Conservation (phyloP, 306 rosid genomes). For the Vigna unguiculata region DNA sequence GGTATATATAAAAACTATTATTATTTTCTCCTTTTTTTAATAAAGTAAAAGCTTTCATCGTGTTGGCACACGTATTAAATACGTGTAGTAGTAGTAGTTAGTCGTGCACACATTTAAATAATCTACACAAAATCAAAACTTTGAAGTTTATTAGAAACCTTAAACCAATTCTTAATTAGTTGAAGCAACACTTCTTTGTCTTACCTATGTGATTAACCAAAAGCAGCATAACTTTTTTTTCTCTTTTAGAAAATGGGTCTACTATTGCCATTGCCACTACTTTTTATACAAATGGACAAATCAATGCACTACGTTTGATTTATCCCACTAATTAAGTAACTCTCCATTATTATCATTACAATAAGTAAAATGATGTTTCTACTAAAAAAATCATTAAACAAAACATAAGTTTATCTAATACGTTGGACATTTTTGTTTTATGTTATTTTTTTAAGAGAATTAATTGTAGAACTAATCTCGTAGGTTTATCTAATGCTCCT, state of each 20-base stretch:
- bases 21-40: background rate
- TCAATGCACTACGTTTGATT: slow-evolving; percentile 16
- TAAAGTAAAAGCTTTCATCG: slow-evolving; percentile 3
- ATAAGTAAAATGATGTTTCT: no score
- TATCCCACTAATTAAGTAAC: background rate
- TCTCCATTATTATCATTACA: background rate
- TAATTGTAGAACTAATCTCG: no score
- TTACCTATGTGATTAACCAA: slow-evolving; percentile 23
- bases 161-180: slow-evolving; percentile 28
- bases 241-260: slow-evolving; percentile 39
- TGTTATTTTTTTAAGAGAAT: no score
- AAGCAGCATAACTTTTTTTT: slow-evolving; percentile 40
- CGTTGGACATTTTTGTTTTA: background rate
- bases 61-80: background rate
- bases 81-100: slow-evolving; percentile 12
- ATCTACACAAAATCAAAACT: slow-evolving; percentile 3
- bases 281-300: slow-evolving; percentile 39
- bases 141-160: background rate
- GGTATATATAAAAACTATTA: background rate
- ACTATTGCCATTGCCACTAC: slow-evolving; percentile 18
- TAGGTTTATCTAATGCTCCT: no score
- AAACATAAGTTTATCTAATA: no score
- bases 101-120: slow-evolving; percentile 1
- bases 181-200: slow-evolving; percentile 32
- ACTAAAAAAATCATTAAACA: no score